Percentiles rank a stretch among this genome's conserved stretches.
Conservation (phyloP, 805 yeast species). For the Sugiyamaella smithiae region DNA sequence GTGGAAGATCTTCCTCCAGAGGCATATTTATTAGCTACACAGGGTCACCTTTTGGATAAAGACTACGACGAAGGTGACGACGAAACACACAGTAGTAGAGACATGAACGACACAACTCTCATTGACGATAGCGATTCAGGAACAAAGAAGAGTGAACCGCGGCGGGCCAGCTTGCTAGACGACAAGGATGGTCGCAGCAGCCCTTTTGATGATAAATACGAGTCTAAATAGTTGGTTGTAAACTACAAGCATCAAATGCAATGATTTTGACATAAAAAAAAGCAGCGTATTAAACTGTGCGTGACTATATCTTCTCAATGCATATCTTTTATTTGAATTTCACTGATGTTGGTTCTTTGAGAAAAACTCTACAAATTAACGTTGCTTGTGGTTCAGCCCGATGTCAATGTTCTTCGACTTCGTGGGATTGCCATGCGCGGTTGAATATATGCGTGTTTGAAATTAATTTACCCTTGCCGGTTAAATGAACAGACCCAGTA, state of each 20-base stretch:
- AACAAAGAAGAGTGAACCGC: not conserved
- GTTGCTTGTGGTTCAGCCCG: no score
- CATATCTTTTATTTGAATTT: no score
- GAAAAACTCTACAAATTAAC: no score
- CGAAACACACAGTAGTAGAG: not conserved
- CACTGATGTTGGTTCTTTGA: no score
- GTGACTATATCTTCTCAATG: no score
- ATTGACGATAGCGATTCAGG: not conserved
- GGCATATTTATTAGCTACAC: conserved; percentile 20
- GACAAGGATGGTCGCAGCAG: conserved; percentile 18
- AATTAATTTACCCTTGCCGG: no score
- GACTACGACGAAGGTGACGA: not conserved
- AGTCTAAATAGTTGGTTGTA: conserved; percentile 1
- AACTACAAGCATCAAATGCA: conserved; percentile 4
- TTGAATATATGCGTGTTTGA: no score
- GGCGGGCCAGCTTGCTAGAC: not conserved
- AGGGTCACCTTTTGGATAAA: not conserved
- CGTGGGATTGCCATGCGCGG: no score
- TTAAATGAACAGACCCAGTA: no score
- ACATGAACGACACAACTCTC: not conserved
- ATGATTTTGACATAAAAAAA: no score
- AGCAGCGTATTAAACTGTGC: no score
- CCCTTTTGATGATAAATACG: conserved; percentile 23
- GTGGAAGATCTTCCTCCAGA: conserved; percentile 21
- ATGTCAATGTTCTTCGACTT: no score